A percentile compares a stretch with the other conserved stretches of the same genome.
Conservation (phyloP, 495 filamentous ascomycete species). For the Daldinia decipiens region DNA sequence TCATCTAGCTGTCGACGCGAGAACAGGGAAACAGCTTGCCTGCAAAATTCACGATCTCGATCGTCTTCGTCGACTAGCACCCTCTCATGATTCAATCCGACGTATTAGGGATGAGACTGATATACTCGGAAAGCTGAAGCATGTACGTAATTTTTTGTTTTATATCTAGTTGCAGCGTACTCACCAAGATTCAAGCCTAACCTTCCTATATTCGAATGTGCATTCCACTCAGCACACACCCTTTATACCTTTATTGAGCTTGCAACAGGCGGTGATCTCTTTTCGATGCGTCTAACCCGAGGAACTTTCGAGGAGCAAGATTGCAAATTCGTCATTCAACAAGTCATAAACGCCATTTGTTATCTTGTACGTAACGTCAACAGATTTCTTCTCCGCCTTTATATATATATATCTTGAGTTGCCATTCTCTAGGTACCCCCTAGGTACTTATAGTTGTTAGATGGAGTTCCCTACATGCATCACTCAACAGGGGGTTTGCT, state of each 20-base stretch:
- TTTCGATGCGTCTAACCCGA: conserved; percentile 62
- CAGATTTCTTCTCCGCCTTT: not conserved
- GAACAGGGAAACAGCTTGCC: conserved; percentile 75
- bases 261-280: conserved; percentile 71
- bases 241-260: conserved; percentile 72
- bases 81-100: conserved; percentile 25
- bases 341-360: conserved; percentile 79
- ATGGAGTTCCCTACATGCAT: not conserved
- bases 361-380: conserved; percentile 61
- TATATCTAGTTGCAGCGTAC: not conserved
- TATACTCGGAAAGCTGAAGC: conserved; percentile 66
- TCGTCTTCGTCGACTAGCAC: conserved; percentile 15
- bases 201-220: conserved; percentile 30
- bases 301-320: conserved; percentile 70
- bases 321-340: conserved; percentile 82
- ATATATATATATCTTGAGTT: not conserved
- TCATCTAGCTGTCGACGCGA: conserved; percentile 76
- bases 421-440: not conserved
- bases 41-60: conserved; percentile 71
- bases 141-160: conserved; percentile 58
- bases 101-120: conserved; percentile 61
- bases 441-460: not conserved
- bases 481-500: not conserved
- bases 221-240: conserved; percentile 28
- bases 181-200: conserved; percentile 24